Base-by-base conservation (phyloP, 179 eudicot species). In the Beta corolliflora region DNA sequence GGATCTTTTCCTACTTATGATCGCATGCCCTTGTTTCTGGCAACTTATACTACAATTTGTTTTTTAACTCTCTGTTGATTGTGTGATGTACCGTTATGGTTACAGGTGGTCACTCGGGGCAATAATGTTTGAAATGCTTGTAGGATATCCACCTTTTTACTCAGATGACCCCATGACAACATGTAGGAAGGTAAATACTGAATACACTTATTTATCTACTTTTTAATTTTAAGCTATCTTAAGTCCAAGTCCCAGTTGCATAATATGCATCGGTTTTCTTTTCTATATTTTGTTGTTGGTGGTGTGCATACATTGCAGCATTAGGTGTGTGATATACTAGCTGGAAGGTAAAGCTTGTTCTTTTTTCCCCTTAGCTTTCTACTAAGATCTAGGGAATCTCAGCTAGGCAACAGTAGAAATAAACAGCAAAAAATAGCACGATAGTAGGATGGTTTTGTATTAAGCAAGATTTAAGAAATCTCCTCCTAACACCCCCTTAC, bases 151-250 rank as follows among this genome's bases (percentile, higher is more conserved):
- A 44, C 98, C 98, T 71, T 95, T 95, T 80, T 95, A 95, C 87
- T 95, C 98, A 65, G 98, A 95, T 87, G 97, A 95, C 82, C 97
- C 98, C 61, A 93, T 95, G 98, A 89, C 97, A 77, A 95, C 98
- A 74, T 95, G 98, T 85, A 84, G 98, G 82, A 95, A 95, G 97
- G 98, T 95, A 87, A 83, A 53, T 65, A 44, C 7, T 48, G 53
- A 68, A 73, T 77, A 58, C 29, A 80, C 60, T 77, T 45, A 50
- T 76, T 61, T 73, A 45, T 66, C 52, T 14, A 18, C 68, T 68
- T 78, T 14, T 29, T 53, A 60, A 5, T n/a, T 79, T 48, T 53
- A 50, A 1, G 14, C n/a, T 73, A 58, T 69, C 70, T 44, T 67
- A 48, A 36, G 65, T 67, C n/a, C 52, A 74, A 59, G 59, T 52